Base-by-base conservation (phyloP, 2,329 filamentous ascomycete species). In the Trichoderma harzianum region DNA sequence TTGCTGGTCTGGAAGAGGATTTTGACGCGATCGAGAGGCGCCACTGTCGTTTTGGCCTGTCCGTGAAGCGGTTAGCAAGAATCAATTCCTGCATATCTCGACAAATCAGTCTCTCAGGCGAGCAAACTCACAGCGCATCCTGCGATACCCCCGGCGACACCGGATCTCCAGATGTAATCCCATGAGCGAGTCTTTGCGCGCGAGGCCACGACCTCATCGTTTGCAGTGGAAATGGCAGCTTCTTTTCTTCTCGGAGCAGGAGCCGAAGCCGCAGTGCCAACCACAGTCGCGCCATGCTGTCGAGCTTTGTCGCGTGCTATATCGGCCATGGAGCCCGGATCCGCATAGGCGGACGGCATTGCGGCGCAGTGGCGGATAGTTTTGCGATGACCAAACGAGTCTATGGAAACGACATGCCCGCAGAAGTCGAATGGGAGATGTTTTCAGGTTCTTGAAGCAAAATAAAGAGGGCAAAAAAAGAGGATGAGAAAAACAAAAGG, bases 1-100 rank as follows among this genome's bases (percentile, higher is more conserved):
- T 96, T 98, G 78, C 92, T 94, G 67, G 96, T 92, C 81, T 99
- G 96, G 84, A 99, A 98, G 55, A 99, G 92, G 79, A 99, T 99
- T 84, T 99, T 99, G 78, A 99, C 96, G 75, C 96, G 92, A 83
- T 99, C 96, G 74, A 99, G 92, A 28, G 96, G 96, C 28, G 94
- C 96, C 47, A 99, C 97, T 7, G 97, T 86, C 0, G 95, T 98
- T 86, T 99, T 99, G 73, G 93, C 96, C 94, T 97, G 67, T 16
- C 4, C 24, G 6, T 11, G 32, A 70, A 66, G 53, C 58, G 26
- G 72, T 76, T 62, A 76, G 73, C 28, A 51, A 51, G 12, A 10
- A 26, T 57, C 66, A 39, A 53, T 36, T 11, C 18, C 39, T 10
- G 3, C 1, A 39, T 4, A 47, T 8, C 12, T 62, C 11, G n/a